phyloP scores from a whole-genome alignment of 306 rosid genomes.

The Malus asiatica region DNA sequence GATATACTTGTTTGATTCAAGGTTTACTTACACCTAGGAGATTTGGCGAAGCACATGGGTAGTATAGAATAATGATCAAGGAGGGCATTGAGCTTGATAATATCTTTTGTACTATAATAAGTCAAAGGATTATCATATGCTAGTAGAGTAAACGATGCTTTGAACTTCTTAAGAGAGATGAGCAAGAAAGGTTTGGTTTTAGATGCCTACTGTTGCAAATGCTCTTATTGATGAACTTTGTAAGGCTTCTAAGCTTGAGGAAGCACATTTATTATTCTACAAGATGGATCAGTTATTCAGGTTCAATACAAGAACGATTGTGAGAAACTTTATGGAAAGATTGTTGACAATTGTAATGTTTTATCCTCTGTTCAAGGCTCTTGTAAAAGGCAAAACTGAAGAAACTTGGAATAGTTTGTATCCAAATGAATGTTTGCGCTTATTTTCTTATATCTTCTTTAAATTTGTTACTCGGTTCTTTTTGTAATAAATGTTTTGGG shows the following conservation, averaged over 20 bases:
- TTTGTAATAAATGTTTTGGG: too few species aligned
- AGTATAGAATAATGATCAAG: conserved; percentile 39
- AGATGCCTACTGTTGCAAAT: conserved; percentile 62
- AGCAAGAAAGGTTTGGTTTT: conserved; percentile 42
- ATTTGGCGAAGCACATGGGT: conserved; percentile 47
- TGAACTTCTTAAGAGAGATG: conserved; percentile 53
- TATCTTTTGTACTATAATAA: conserved; percentile 49
- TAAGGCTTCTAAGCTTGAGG: conserved; percentile 47
- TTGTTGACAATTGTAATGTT: conserved; percentile 54
- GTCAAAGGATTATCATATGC: conserved; percentile 46
- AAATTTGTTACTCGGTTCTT: too few species aligned
- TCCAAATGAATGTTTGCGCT: too few species aligned
- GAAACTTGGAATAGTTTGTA: too few species aligned
- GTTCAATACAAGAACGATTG: conserved; percentile 60
- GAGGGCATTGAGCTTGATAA: conserved; percentile 43
- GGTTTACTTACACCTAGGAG: conserved; percentile 52
- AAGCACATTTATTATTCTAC: conserved; percentile 52
- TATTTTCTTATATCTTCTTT: too few species aligned
- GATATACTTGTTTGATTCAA: conserved; percentile 56
- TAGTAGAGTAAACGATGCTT: conserved; percentile 56
- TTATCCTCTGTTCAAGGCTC: too few species aligned
- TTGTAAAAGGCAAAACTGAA: too few species aligned
- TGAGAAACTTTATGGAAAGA: conserved; percentile 59
- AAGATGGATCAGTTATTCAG: conserved; percentile 60
- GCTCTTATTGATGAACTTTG: conserved; percentile 74